Percentiles rank a stretch among this genome's conserved stretches.
phyloP scores from a whole-genome alignment of 352 stramenopile genomes.

The Phytophthora cactorum region DNA sequence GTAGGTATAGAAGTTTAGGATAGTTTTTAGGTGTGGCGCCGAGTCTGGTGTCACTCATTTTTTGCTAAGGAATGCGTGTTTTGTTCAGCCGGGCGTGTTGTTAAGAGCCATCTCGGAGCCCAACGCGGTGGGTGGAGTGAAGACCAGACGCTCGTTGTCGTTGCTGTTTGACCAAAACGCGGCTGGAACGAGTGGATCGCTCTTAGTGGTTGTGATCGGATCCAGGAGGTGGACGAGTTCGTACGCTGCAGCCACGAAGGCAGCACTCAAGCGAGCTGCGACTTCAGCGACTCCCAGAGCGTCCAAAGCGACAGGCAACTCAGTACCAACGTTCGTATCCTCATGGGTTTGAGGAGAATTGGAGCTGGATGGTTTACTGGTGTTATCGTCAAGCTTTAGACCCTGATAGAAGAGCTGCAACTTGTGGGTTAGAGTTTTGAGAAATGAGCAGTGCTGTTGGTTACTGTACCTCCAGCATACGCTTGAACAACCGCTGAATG shows the following conservation, averaged over 20 bases:
- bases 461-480: conserved; percentile 26
- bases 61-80: conserved; percentile 37
- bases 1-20: conserved; percentile 44
- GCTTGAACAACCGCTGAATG: conserved; percentile 21
- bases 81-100: conserved; percentile 8
- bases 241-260: conserved; percentile 51
- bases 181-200: conserved; percentile 1
- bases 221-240: conserved; percentile 43
- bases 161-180: conserved; percentile 19
- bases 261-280: conserved; percentile 37
- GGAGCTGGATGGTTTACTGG: not conserved
- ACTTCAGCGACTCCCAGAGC: conserved; percentile 20
- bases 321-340: not conserved
- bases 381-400: conserved; percentile 5
- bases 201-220: not conserved
- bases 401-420: conserved; percentile 22
- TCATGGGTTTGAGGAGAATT: conserved; percentile 3
- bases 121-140: conserved; percentile 20
- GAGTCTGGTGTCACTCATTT: conserved; percentile 30
- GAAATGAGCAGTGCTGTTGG: not conserved
- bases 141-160: not conserved
- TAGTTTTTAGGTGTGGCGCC: conserved; percentile 22
- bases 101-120: conserved; percentile 28
- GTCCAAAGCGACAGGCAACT: conserved; percentile 6
- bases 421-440: not conserved